phyloP scores from a whole-genome alignment of 495 filamentous ascomycete genomes.

The Daldinia grandis region DNA sequence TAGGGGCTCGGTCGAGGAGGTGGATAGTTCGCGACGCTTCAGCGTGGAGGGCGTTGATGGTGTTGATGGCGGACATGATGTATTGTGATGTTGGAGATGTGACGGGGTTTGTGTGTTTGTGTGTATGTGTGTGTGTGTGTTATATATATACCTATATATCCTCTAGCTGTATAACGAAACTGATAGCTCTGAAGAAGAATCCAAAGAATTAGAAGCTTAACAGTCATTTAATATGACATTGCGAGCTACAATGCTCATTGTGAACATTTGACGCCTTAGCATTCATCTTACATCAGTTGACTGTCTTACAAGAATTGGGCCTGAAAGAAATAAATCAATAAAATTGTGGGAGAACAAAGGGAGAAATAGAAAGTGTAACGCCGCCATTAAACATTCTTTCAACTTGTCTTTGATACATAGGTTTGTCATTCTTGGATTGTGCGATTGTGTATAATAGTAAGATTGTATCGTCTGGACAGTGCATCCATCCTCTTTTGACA shows the following conservation, averaged over 20 bases:
- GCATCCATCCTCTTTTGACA: no score
- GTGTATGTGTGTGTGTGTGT: not conserved
- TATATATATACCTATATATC: not conserved
- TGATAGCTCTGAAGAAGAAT: not conserved
- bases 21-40: not conserved
- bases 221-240: not conserved
- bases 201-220: not conserved
- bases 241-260: not conserved
- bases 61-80: constrained; percentile 14
- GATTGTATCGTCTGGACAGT: no score
- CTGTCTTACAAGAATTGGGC: not conserved
- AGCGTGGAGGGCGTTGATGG: constrained; percentile 10
- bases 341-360: not conserved
- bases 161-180: not conserved
- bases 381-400: not conserved
- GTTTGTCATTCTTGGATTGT: not conserved
- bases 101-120: not conserved
- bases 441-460: no score
- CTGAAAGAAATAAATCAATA: not conserved
- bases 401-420: not conserved
- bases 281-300: not conserved
- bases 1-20: not conserved
- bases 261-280: not conserved
- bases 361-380: not conserved
- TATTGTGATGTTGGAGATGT: not conserved